Conservation (phyloP, 192 early-diverging fungal genomes). For the Coemansia sp. region DNA sequence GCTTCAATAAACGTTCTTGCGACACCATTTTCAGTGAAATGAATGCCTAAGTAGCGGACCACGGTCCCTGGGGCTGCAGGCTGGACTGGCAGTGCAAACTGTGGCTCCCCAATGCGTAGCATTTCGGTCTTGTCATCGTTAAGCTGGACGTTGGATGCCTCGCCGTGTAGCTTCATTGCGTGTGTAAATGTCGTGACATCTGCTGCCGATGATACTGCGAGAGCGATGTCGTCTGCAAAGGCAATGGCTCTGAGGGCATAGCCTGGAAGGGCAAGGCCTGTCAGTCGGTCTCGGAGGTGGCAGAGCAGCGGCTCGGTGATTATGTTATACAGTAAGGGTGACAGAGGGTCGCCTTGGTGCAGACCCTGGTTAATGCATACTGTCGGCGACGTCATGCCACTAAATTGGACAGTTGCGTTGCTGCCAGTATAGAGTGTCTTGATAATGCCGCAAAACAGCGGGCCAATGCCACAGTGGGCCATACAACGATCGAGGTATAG, state of each 20-base stretch:
- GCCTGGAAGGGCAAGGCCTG: background rate
- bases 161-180: background rate
- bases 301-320: slow-evolving; percentile 10
- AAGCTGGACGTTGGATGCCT: slow-evolving; percentile 3
- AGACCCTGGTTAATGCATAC: slow-evolving; percentile 15
- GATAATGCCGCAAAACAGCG: background rate
- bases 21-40: too few relatives aligned
- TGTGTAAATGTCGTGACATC: background rate
- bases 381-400: too few relatives aligned
- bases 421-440: slow-evolving; percentile 5
- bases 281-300: background rate
- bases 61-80: too few relatives aligned
- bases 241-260: slow-evolving; percentile 5
- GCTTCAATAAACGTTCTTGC: too few relatives aligned
- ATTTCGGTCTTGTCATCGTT: slow-evolving; percentile 16
- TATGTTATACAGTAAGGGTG: slow-evolving; percentile 11
- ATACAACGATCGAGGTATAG: slow-evolving; percentile 5
- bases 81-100: background rate
- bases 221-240: slow-evolving; percentile 11
- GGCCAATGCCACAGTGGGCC: background rate
- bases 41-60: too few relatives aligned
- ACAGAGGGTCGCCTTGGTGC: slow-evolving; percentile 8
- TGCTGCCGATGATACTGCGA: background rate
- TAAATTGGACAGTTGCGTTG: too few relatives aligned
- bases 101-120: slow-evolving; percentile 4